Base-by-base conservation (phyloP, 2,329 filamentous ascomycete genomes). In the Lachnellula occidentalis region DNA sequence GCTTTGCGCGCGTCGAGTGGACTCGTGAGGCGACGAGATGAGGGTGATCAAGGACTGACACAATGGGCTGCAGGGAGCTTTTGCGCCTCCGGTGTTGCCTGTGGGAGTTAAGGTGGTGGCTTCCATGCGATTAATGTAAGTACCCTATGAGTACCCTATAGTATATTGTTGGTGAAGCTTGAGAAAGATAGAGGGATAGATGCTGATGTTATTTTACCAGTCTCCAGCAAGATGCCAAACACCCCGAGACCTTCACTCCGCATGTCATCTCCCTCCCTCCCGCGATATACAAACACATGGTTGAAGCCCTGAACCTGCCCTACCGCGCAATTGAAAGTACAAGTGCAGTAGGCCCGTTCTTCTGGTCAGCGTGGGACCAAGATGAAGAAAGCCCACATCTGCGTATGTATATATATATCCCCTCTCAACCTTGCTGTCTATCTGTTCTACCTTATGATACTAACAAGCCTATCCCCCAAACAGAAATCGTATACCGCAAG, bases 401-500 rank as follows among this genome's bases (percentile, higher is more conserved):
- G 47, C 81, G 79, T 81, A 73, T 64, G 77, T 69, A 24, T 39
- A 14, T 34, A 12, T 31, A 22, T 46, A n/a, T 8, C 27, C 27
- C 27, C 27, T 27, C 7, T 27, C 27, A 27, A 27, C 3, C 4
- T 27, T 27, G 7, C 27, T 27, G 27, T 27, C 27, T 27, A 8
- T 27, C 27, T 11, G 27, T 14, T 31, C 27, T 31, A 31, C 8
- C 8, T 9, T 11, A 11, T 3, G 7, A 31, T 31, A 31, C 2
- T 8, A 24, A 42, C 27, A 19, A 19, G 22, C 6, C n/a, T 15
- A 2, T 15, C 8, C 4, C 8, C 8, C 24, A 11, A 27, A 42
- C 54, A 80, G 78, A 85, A 63, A 78, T 85, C 60, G 75, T 85
- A 54, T 81, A 82, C 64, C 79, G 82, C 61, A 85, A 85, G 68